Conservation (phyloP, 2,329 filamentous ascomycete species). For the Fusarium nodosum region DNA sequence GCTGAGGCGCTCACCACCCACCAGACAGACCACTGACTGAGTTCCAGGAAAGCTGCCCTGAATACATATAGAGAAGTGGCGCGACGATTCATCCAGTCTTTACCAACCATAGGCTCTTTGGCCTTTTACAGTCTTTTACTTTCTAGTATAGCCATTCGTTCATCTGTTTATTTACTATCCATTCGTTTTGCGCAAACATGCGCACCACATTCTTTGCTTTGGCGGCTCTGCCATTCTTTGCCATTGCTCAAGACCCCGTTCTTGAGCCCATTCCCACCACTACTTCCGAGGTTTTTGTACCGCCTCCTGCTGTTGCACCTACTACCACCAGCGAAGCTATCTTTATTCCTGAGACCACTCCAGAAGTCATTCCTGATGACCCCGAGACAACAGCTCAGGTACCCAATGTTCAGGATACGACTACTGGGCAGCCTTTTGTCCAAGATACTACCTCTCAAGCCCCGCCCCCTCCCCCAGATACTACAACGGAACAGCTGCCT, state of each 20-base stretch:
- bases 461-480: neutral
- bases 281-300: neutral
- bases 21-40: neutral
- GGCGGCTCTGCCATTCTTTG: constrained; percentile 28
- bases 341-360: neutral
- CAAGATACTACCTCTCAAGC: neutral
- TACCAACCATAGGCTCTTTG: neutral
- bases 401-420: neutral
- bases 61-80: neutral
- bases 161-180: neutral
- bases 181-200: neutral
- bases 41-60: neutral
- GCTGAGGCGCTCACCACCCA: neutral
- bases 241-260: constrained; percentile 23
- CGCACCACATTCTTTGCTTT: constrained; percentile 16
- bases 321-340: neutral
- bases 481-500: neutral
- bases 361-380: neutral
- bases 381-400: neutral
- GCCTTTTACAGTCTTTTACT: constrained; percentile 5
- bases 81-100: neutral
- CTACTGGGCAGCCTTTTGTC: neutral
- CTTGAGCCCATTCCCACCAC: neutral
- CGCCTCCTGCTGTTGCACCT: neutral
- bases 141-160: neutral